Evolutionary conservation across 495 filamentous ascomycete species (phyloP).

Genomic region (Ramalina peruviana): DNA sequence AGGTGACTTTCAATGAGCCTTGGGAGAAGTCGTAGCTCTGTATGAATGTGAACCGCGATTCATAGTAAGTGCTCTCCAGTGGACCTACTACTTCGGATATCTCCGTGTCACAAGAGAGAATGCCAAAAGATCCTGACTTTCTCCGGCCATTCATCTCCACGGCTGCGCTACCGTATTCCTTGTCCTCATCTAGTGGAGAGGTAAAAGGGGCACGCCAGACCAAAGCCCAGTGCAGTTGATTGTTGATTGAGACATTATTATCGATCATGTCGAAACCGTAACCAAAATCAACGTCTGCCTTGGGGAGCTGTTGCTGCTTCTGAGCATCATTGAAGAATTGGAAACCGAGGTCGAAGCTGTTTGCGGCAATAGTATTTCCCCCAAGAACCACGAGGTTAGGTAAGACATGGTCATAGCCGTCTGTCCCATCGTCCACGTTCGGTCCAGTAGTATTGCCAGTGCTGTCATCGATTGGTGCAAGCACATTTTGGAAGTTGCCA

Average conservation of each 20-base stretch:
- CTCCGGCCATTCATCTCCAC: not conserved
- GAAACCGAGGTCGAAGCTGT: not conserved
- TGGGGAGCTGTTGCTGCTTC: not conserved
- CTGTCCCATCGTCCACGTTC: not conserved
- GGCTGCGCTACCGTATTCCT: not conserved
- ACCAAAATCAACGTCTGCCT: not conserved
- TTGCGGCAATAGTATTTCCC: not conserved
- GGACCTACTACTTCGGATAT: constrained; percentile 3
- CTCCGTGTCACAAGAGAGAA: constrained; percentile 2
- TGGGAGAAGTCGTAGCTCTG: constrained; percentile 1
- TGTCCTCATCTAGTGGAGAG: not conserved
- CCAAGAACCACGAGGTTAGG: not conserved
- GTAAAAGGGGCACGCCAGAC: not conserved
- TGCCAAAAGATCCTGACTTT: not conserved
- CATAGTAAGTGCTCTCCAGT: not conserved
- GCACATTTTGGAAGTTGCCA: constrained; percentile 1
- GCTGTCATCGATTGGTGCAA: too few relatives aligned
- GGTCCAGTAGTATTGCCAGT: too few relatives aligned
- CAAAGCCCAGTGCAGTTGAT: constrained; percentile 1
- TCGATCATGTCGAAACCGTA: too few relatives aligned
- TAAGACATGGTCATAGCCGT: not conserved
- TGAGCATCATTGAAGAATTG: constrained; percentile 5
- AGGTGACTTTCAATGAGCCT: not conserved
- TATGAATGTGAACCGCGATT: not conserved
- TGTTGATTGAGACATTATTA: too few relatives aligned